Percentiles rank a stretch among this genome's conserved stretches.
These are phyloP conservation scores for Citrullus amarus DNA, from an alignment of 306 rosid genomes.

Conservation along the genomic window DNA sequence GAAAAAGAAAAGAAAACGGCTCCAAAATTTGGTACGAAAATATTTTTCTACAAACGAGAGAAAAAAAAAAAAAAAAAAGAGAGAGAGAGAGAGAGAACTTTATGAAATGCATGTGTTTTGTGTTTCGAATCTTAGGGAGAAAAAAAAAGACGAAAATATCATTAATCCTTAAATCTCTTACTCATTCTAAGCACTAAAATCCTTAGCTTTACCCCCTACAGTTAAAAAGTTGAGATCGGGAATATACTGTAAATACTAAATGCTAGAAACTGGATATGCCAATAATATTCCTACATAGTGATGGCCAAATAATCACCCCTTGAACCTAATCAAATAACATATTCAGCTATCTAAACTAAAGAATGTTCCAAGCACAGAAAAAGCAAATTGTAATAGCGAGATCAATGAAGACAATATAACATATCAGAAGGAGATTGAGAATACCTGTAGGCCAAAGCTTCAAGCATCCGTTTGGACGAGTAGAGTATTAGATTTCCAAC, in stretches of 20 bases:
- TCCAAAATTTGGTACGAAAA: neutral
- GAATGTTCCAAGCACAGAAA: neutral
- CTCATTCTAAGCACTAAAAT: neutral
- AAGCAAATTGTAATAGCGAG: neutral
- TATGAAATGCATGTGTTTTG: too few relatives aligned
- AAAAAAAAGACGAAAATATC: neutral
- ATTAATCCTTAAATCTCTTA: neutral
- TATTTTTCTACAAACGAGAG: neutral
- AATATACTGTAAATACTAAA: neutral
- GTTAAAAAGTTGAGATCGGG: too few relatives aligned
- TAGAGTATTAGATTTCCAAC: neutral
- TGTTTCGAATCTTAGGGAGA: neutral
- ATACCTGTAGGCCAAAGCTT: conserved; percentile 1
- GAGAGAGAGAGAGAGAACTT: too few relatives aligned
- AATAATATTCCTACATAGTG: neutral
- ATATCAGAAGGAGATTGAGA: neutral
- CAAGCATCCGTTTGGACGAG: neutral
- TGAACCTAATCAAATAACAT: neutral
- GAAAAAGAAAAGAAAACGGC: neutral
- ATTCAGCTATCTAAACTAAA: neutral
- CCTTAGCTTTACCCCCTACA: neutral
- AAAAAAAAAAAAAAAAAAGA: too few relatives aligned
- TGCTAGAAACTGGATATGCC: neutral
- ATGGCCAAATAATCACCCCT: neutral
- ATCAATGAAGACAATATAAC: neutral